Evolutionary conservation across 202 grass and related monocot genomes (phyloP).

Genomic region (Dendrocalamus latiflorus): DNA sequence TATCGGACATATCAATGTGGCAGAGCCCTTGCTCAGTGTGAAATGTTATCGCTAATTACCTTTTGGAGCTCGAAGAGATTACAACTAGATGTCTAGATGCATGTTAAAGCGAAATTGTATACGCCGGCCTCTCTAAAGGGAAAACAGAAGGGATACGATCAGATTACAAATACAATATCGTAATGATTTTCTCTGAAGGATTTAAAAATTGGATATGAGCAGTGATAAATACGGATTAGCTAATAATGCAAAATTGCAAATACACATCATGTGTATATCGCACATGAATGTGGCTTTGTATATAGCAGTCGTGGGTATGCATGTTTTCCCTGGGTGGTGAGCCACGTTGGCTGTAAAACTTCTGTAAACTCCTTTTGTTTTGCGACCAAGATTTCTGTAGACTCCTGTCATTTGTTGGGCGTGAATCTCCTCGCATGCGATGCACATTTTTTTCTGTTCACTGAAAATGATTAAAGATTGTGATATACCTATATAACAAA

Average conservation of each 20-base stretch:
- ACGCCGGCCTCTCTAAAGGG: neutral
- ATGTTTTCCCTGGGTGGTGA: neutral
- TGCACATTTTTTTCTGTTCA: neutral
- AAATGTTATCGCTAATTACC: neutral
- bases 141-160: neutral
- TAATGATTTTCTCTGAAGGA: neutral
- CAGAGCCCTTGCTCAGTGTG: conserved; percentile 74
- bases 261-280: neutral
- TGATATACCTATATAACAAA: neutral
- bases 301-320: neutral
- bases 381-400: neutral
- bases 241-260: neutral
- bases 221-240: neutral
- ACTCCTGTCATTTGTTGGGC: neutral
- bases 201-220: neutral
- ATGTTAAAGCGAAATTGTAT: neutral
- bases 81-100: neutral
- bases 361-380: neutral
- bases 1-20: conserved; percentile 89
- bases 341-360: neutral
- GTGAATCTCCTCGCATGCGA: neutral
- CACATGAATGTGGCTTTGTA: neutral
- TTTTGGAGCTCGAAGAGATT: neutral
- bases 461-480: too few species aligned
- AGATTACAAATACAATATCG: neutral